phyloP scores from a whole-genome alignment of 2,329 filamentous ascomycete species.

The Hypoxylon sp. region DNA sequence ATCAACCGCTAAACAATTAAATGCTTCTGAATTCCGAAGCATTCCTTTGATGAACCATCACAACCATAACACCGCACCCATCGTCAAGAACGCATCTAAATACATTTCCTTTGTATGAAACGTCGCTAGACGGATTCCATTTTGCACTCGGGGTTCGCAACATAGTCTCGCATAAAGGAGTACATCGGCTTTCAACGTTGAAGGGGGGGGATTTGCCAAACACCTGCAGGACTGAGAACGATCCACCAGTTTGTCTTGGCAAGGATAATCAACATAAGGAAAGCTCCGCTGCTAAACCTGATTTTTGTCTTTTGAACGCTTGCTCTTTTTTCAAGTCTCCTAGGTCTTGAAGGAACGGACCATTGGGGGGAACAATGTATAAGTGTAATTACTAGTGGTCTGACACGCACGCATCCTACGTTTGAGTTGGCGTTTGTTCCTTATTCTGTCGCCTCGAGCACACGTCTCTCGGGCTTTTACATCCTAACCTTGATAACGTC shows the following conservation, averaged over 20 bases:
- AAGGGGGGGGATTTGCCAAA: slow-evolving; percentile 20
- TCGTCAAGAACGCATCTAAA: slow-evolving; percentile 36
- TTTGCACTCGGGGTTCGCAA: slow-evolving; percentile 34
- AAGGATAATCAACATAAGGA: slow-evolving; percentile 19
- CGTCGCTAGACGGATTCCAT: slow-evolving; percentile 38
- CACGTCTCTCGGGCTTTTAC: slow-evolving; percentile 11
- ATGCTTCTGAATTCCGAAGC: slow-evolving; percentile 16
- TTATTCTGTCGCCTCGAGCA: background rate
- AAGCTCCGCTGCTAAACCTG: slow-evolving; percentile 6
- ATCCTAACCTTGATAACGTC: slow-evolving; percentile 1
- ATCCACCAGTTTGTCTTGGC: slow-evolving; percentile 12
- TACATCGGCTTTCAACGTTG: slow-evolving; percentile 27
- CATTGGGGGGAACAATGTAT: slow-evolving; percentile 18
- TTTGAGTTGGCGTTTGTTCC: slow-evolving; percentile 17
- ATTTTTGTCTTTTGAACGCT: slow-evolving; percentile 34
- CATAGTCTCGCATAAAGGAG: slow-evolving; percentile 36
- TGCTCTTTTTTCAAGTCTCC: slow-evolving; percentile 15
- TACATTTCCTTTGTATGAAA: slow-evolving; percentile 45
- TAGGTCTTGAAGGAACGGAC: slow-evolving; percentile 13
- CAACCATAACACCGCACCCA: slow-evolving; percentile 10
- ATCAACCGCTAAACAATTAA: slow-evolving; percentile 6
- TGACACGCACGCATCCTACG: slow-evolving; percentile 9
- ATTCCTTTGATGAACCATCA: slow-evolving; percentile 18
- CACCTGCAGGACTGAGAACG: slow-evolving; percentile 14
- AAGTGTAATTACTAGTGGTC: slow-evolving; percentile 35